Evolutionary conservation across 176 grass and related monocot species (phyloP), one percentile per base, ranked within the genome.

Genomic region (Tillandsia fasciculata): DNA sequence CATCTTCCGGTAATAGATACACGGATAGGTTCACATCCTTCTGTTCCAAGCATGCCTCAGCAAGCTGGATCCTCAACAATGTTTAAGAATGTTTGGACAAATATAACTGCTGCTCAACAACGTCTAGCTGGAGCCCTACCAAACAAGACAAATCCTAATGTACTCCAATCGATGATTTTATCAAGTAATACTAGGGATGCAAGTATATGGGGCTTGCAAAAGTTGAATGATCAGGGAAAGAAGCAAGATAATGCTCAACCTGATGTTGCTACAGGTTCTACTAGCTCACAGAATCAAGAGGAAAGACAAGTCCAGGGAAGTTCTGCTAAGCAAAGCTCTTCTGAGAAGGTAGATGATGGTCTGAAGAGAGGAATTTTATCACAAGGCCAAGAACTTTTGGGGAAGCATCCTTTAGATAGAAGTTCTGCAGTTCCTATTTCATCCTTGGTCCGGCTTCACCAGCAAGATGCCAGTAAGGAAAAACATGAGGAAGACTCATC

Each of bases 31-130:
- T 81, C 75, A 53, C 75, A 63, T 66, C 66, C 81, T 67, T 76
- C 51, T 77, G 23, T 67, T 53, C 56, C 28, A 13, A 76, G 78
- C 50, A 74, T 78, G 22, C 69, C 82, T 84, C 84, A 84, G 66
- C 84, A 87, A 79, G 53, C 54, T 54, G 87, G 80, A 63, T 72
- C 86, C 57, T 80, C 86, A 73, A 90, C 84, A 18, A 85, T 90
- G 69, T 96, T 96, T 78, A 84, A 90, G 70, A 89, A 96, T 85
- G 89, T 92, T 64, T 96, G 93, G 88, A 90, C 86, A 74, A 92
- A 96, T 64, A 82, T 96, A 42, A 42, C 33, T 82, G 81, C 89
- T 42, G 79, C 86, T 65, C 72, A 66, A 65, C 92, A 92, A 65
- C 86, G 74, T 77, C 58, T 76, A 76, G 51, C 84, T 67, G 81